These are phyloP conservation scores for Achaetomium macrosporum DNA, from an alignment of 2,329 filamentous ascomycete genomes.

Conservation along the genomic window DNA sequence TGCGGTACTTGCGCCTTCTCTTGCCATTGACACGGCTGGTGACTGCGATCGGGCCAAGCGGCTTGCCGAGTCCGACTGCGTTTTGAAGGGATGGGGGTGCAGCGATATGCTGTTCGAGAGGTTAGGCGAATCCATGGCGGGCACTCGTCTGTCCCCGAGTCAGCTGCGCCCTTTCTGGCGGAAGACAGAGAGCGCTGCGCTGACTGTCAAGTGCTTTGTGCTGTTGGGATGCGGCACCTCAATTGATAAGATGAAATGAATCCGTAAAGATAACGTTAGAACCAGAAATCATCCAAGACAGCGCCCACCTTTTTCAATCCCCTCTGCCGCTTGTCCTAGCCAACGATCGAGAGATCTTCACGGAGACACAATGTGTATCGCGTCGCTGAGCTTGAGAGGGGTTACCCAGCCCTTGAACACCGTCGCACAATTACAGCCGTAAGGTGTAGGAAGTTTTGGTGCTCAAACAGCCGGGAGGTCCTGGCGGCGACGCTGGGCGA, in stretches of 20 bases:
- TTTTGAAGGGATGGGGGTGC: conserved; percentile 27
- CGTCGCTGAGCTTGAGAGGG: not conserved
- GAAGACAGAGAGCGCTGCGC: not conserved
- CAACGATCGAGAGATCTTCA: not conserved
- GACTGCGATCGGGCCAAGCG: conserved; percentile 10
- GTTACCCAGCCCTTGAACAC: conserved; percentile 6
- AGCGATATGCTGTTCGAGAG: conserved; percentile 29
- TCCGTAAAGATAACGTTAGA: not conserved
- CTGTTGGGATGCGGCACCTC: not conserved
- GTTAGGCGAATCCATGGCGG: conserved; percentile 29
- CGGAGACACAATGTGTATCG: conserved; percentile 4
- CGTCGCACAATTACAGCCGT: not conserved
- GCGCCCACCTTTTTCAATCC: conserved; percentile 1
- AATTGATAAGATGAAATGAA: conserved; percentile 1
- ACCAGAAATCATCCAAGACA: not conserved
- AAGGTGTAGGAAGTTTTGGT: not conserved
- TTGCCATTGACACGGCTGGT: conserved; percentile 8
- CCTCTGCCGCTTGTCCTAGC: not conserved
- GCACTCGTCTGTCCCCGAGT: not conserved
- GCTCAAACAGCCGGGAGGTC: conserved; percentile 12
- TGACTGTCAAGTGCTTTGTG: not conserved
- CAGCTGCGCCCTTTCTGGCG: not conserved
- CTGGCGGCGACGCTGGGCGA: too few relatives aligned
- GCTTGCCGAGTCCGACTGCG: conserved; percentile 22
- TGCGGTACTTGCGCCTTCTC: conserved; percentile 21